Evolutionary conservation across 169 alveolate genomes (phyloP), one percentile per base, ranked within the genome.

Genomic region (Cyclospora cayetanensis): DNA sequence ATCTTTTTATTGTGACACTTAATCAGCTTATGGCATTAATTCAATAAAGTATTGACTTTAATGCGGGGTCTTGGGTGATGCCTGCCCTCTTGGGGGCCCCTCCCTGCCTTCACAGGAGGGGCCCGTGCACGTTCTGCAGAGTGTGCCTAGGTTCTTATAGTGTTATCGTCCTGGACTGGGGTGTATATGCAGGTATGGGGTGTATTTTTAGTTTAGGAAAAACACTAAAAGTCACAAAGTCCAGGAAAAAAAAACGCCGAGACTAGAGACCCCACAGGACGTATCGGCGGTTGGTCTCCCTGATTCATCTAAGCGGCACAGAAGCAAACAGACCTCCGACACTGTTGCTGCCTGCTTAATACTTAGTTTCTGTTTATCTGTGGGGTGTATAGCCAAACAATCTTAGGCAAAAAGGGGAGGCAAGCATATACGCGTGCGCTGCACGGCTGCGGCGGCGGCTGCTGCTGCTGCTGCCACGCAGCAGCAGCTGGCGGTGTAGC

Each of bases 391-490:
- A 76, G 46, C 43, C 66, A 42, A 43, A 42, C 25, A n/a, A 0
- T 18, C 1, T 34, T 42, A n/a, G 27, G 43, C 35, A 11, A 29
- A 60, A n/a, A n/a, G 1, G n/a, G 60, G 72, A 31, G 72, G 72
- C 72, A n/a, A n/a, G n/a, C n/a, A n/a, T n/a, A n/a, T n/a, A n/a
- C n/a, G n/a, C n/a, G n/a, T 7, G 27, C 29, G 43, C 27, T 42
- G 86, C 55, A n/a, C 86, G 55, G 66, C 46, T 18, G 25, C 86
- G 39, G 42, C 83, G 7, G 68, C 86, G 12, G 68, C 86, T 76
- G 86, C 86, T 22, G 86, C 86, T 41, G 65, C 86, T 27, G 65
- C 86, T 42, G 86, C 86, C 86, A 43, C 86, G 86, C 86, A 76
- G 55, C 86, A 50, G 66, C 55, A 42, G 86, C 68, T n/a, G 86